Percentiles rank a stretch among this genome's conserved stretches.
Evolutionary conservation across 2,329 filamentous ascomycete genomes (phyloP).

Genomic region (Endoconidiophora polonica): DNA sequence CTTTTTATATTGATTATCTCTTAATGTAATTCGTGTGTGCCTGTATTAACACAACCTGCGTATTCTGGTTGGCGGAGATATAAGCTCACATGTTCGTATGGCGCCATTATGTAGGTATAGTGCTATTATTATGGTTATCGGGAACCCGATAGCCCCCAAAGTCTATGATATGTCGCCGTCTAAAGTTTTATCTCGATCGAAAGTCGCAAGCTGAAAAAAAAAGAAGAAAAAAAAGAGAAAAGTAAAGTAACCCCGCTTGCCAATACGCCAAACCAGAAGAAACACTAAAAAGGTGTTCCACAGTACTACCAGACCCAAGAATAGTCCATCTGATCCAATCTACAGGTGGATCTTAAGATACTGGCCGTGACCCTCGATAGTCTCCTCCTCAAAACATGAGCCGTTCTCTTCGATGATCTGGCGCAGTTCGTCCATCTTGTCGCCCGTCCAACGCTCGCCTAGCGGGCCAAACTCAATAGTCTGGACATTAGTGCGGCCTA

Average conservation of each 20-base stretch:
- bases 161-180: too few species aligned
- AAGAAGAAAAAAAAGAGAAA: neutral
- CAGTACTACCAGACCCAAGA: neutral
- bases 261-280: too few species aligned
- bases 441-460: conserved; percentile 8
- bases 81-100: too few species aligned
- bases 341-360: conserved; percentile 10
- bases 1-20: too few species aligned
- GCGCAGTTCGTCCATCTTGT: conserved; percentile 6
- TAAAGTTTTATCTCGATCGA: too few species aligned
- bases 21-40: too few species aligned
- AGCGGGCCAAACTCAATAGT: conserved; percentile 10
- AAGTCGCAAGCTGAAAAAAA: neutral
- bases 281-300: too few species aligned
- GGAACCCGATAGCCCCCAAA: too few species aligned
- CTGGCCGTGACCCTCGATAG: conserved; percentile 5
- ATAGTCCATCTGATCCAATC: neutral
- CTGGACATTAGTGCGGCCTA: conserved; percentile 7
- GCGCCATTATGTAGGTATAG: too few species aligned
- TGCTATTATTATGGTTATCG: too few species aligned
- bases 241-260: neutral
- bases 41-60: too few species aligned
- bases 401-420: conserved; percentile 4
- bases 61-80: too few species aligned
- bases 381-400: conserved; percentile 7